These are phyloP conservation scores for Beta vulgaris DNA, from an alignment of 148 eudicot species.

Conservation along the genomic window DNA sequence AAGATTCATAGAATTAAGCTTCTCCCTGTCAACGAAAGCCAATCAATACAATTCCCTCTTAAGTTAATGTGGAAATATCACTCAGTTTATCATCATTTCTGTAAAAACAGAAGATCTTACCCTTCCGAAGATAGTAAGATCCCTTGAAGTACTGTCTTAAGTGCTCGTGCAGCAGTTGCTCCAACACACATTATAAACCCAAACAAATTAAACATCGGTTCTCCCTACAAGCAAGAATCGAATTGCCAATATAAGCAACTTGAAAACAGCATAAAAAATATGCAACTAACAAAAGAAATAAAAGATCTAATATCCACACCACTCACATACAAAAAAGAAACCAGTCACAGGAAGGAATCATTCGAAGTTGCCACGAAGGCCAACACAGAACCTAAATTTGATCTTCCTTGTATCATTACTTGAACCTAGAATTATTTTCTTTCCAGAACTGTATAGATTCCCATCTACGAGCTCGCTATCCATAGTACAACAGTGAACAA, in stretches of 20 bases:
- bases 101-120: constrained; percentile 33
- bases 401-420: no score
- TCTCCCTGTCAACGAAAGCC: constrained; percentile 55
- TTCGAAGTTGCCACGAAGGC: neutral
- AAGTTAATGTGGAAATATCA: neutral
- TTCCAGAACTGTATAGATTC: no score
- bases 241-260: constrained; percentile 19
- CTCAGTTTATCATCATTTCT: neutral
- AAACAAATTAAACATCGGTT: constrained; percentile 85
- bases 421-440: no score
- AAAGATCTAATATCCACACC: neutral
- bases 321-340: neutral
- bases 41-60: constrained; percentile 8
- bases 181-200: constrained; percentile 86
- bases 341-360: neutral
- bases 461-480: no score
- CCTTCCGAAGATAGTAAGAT: constrained; percentile 88
- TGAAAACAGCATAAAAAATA: neutral
- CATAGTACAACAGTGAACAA: no score
- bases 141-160: constrained; percentile 83
- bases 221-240: constrained; percentile 52
- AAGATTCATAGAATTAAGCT: constrained; percentile 88
- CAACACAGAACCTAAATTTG: neutral
- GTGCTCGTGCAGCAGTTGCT: constrained; percentile 95
- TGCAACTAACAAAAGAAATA: neutral